Evolutionary conservation across 768 basidiomycete species (phyloP).

Genomic region (Termitomyces sp.): DNA sequence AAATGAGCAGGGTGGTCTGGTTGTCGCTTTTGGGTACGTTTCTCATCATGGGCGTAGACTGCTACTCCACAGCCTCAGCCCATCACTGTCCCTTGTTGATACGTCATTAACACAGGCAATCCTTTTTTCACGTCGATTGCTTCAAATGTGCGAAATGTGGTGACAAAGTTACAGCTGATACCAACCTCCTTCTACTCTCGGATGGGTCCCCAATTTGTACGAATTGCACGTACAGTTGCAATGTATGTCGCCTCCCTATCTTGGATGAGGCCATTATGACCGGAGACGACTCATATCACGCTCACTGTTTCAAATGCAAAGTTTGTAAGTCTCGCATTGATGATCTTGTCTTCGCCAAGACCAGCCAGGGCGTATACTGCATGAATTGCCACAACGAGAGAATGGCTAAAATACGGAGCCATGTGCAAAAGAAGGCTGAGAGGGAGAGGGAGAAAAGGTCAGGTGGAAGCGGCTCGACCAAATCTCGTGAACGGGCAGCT

Average conservation of each 20-base stretch:
- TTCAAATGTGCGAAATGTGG: slow-evolving; percentile 97
- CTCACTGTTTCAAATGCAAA: slow-evolving; percentile 97
- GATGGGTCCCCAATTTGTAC: slow-evolving; percentile 97
- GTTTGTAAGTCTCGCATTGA: slow-evolving; percentile 93
- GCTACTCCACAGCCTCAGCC: background rate
- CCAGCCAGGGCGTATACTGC: slow-evolving; percentile 96
- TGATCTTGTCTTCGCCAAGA: slow-evolving; percentile 98
- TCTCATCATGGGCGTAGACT: slow-evolving; percentile 7
- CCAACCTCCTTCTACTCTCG: slow-evolving; percentile 92
- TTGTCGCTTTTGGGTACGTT: slow-evolving; percentile 93
- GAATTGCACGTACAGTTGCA: slow-evolving; percentile 93
- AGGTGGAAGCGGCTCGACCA: slow-evolving; percentile 35
- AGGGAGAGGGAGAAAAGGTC: slow-evolving; percentile 42
- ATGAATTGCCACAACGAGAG: slow-evolving; percentile 98
- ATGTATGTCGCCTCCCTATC: slow-evolving; percentile 89
- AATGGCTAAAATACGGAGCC: slow-evolving; percentile 86
- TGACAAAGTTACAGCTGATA: slow-evolving; percentile 91
- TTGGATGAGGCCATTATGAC: slow-evolving; percentile 99
- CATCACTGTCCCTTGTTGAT: background rate
- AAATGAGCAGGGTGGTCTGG: slow-evolving; percentile 76
- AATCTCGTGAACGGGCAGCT: slow-evolving; percentile 34
- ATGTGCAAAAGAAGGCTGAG: slow-evolving; percentile 85
- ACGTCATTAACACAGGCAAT: slow-evolving; percentile 50
- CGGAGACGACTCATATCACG: slow-evolving; percentile 97
- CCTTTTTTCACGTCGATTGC: slow-evolving; percentile 92